phyloP scores from a whole-genome alignment of 108 stramenopile genomes.

The Hondaea fermentalgiana region DNA sequence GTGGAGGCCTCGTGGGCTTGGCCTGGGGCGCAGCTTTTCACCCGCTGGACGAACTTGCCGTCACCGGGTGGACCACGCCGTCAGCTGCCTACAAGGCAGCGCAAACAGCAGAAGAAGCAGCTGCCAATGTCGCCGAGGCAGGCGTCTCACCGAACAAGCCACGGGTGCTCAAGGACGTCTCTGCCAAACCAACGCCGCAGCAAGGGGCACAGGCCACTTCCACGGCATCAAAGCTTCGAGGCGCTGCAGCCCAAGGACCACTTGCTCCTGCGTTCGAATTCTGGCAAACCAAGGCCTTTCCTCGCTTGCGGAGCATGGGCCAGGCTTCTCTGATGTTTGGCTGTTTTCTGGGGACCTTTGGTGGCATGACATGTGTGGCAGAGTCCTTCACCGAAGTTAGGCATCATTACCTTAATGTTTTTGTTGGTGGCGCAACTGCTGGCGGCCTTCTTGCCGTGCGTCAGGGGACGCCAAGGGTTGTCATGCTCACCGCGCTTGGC shows the following conservation, averaged over 20 bases:
- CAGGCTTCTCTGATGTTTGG: neutral
- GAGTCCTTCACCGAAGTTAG: neutral
- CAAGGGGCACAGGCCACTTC: too few species aligned
- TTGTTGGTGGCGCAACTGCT: neutral
- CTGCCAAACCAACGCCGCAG: too few species aligned
- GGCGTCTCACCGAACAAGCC: too few species aligned
- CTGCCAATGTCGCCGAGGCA: neutral
- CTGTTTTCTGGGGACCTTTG: neutral
- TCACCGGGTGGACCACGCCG: neutral
- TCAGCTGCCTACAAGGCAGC: neutral
- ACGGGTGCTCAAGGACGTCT: too few species aligned
- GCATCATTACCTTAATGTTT: neutral
- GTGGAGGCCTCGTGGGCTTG: neutral
- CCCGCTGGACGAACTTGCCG: conserved; percentile 2
- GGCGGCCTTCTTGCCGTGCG: neutral
- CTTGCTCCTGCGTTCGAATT: neutral
- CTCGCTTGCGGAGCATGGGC: neutral
- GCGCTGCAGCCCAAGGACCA: neutral
- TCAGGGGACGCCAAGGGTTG: neutral
- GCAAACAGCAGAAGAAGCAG: neutral
- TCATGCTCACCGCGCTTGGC: neutral
- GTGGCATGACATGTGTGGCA: neutral
- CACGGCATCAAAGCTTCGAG: neutral
- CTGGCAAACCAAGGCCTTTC: neutral
- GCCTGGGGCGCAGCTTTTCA: neutral